A percentile compares a stretch with the other conserved stretches of the same genome.
These are phyloP conservation scores for Xylaria telfairii DNA, from an alignment of 495 filamentous ascomycete genomes.

Conservation along the genomic window DNA sequence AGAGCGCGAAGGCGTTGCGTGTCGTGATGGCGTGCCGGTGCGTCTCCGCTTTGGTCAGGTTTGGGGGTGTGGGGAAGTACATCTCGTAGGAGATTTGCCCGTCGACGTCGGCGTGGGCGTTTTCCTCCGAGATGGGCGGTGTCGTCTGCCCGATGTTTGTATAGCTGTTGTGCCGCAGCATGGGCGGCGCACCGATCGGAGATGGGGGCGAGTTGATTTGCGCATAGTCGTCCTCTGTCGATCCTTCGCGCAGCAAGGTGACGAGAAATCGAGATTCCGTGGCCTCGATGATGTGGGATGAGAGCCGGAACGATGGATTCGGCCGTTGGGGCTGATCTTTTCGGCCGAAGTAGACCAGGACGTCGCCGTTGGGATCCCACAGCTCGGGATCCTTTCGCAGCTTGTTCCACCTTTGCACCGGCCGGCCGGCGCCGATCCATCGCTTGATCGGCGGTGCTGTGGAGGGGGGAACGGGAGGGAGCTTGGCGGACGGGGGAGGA, in stretches of 20 bases:
- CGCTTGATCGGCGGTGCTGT: constrained; percentile 51
- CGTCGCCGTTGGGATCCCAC: constrained; percentile 68
- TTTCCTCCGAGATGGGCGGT: constrained; percentile 52
- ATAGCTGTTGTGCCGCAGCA: constrained; percentile 45
- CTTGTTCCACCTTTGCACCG: constrained; percentile 60
- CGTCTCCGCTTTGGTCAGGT: constrained; percentile 51
- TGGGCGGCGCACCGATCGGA: constrained; percentile 50
- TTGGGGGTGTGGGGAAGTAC: constrained; percentile 59
- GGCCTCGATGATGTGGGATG: constrained; percentile 61
- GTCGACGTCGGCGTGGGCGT: constrained; percentile 48
- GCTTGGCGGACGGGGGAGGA: constrained; percentile 43
- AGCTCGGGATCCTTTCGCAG: constrained; percentile 65
- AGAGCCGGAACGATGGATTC: constrained; percentile 62
- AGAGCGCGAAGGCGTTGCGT: constrained; percentile 68
- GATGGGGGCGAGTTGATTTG: constrained; percentile 51
- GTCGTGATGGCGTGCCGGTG: constrained; percentile 64
- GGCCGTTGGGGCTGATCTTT: constrained; percentile 49
- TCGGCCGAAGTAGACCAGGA: constrained; percentile 61
- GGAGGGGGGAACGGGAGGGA: constrained; percentile 42
- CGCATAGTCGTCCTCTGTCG: constrained; percentile 47
- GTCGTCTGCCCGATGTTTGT: constrained; percentile 43
- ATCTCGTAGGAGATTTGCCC: constrained; percentile 65
- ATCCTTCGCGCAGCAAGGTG: constrained; percentile 58
- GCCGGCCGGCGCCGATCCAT: constrained; percentile 55
- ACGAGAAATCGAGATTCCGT: constrained; percentile 61